These are phyloP conservation scores for Pleodorina starrii DNA, from an alignment of 139 green algal genomes.

Conservation along the genomic window DNA sequence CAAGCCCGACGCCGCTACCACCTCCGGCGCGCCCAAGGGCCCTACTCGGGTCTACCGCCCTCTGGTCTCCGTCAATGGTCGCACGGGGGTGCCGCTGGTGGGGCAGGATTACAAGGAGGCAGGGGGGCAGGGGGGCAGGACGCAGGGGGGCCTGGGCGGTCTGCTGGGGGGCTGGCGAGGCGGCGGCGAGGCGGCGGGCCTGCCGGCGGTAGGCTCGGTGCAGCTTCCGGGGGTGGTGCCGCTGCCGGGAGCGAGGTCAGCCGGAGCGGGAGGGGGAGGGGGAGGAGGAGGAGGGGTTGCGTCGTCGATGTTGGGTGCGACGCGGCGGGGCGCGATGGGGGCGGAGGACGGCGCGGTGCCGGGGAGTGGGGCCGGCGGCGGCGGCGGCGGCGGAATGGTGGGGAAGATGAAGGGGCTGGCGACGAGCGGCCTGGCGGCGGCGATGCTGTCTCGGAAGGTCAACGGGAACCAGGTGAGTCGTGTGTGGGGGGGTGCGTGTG, in stretches of 20 bases:
- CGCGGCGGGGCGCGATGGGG: background rate
- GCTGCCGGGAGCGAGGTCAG: background rate
- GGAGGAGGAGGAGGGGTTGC: background rate
- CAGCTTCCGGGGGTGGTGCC: constrained; percentile 5
- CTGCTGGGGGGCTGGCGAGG: background rate
- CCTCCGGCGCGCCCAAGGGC: background rate
- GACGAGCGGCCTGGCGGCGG: background rate
- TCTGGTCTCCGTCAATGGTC: background rate
- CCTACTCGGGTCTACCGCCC: background rate
- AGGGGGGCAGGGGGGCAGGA: too few species aligned
- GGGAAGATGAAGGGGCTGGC: constrained; percentile 18
- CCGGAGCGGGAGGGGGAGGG: background rate
- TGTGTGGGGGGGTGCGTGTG: background rate
- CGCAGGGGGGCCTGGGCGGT: too few species aligned
- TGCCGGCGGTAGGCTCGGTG: background rate
- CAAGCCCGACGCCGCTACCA: too few species aligned
- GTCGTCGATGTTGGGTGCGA: background rate
- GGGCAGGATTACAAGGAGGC: constrained; percentile 33
- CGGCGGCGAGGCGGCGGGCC: background rate
- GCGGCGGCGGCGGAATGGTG: background rate
- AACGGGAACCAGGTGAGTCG: background rate
- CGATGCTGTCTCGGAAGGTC: background rate
- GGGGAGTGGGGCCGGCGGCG: background rate
- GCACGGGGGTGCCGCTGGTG: background rate
- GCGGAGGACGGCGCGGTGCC: background rate